A percentile compares a stretch with the other conserved stretches of the same genome.
phyloP scores from a whole-genome alignment of 1,139 yeast species.

The Candida sp. region DNA sequence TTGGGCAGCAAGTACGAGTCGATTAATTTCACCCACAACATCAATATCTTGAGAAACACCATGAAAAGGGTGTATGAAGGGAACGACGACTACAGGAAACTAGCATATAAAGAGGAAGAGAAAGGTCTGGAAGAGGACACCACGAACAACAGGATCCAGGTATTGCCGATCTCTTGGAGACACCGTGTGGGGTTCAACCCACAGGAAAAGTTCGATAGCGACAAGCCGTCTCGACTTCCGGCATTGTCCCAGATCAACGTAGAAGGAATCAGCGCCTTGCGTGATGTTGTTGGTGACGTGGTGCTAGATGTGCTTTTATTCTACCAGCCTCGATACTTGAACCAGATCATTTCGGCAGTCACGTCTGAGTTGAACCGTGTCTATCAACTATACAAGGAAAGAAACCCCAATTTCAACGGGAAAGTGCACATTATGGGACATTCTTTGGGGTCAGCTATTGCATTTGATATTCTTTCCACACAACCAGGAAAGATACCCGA shows the following conservation, averaged over 20 bases:
- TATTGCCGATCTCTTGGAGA: slow-evolving; percentile 81
- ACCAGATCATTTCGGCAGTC: slow-evolving; percentile 68
- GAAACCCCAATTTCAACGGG: slow-evolving; percentile 81
- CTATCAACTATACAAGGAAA: slow-evolving; percentile 58
- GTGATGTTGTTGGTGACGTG: slow-evolving; percentile 85
- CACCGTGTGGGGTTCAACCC: slow-evolving; percentile 69
- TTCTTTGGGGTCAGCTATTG: slow-evolving; percentile 87
- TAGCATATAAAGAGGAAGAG: slow-evolving; percentile 22
- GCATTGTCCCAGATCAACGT: slow-evolving; percentile 74
- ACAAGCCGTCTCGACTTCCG: slow-evolving; percentile 54
- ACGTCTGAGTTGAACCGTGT: slow-evolving; percentile 72
- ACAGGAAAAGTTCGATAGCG: slow-evolving; percentile 30
- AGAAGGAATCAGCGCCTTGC: slow-evolving; percentile 77
- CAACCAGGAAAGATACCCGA: slow-evolving; percentile 47
- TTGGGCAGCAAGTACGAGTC: slow-evolving; percentile 81
- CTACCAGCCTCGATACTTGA: slow-evolving; percentile 76
- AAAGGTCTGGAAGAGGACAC: slow-evolving; percentile 18
- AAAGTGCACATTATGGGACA: slow-evolving; percentile 87
- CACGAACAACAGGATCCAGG: slow-evolving; percentile 68
- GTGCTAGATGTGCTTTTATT: slow-evolving; percentile 83
- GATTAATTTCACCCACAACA: slow-evolving; percentile 86
- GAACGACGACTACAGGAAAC: slow-evolving; percentile 43
- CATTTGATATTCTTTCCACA: slow-evolving; percentile 71
- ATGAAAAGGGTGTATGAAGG: slow-evolving; percentile 60
- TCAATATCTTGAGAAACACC: slow-evolving; percentile 69